These are phyloP conservation scores for Magnolia officinalis DNA, from an alignment of 164 flowering plant genomes.

Conservation along the genomic window DNA sequence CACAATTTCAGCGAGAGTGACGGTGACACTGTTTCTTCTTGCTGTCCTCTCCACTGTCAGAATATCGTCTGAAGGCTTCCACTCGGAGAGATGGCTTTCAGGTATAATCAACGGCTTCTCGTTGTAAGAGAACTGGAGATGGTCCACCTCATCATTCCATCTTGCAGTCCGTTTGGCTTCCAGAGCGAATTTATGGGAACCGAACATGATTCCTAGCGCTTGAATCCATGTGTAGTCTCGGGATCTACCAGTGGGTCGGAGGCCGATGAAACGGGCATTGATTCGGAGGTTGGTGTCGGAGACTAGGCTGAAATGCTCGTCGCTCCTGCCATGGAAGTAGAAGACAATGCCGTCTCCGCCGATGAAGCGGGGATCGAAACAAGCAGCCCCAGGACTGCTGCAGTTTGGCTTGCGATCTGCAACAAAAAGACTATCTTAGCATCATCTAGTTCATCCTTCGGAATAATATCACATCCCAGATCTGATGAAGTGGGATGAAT, in stretches of 20 bases:
- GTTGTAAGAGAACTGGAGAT: constrained; percentile 45
- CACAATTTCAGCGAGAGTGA: constrained; percentile 29
- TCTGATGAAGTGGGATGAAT: no score
- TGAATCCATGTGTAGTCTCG: constrained; percentile 82
- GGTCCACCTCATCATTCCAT: constrained; percentile 57
- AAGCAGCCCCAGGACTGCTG: constrained; percentile 64
- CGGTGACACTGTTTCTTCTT: constrained; percentile 28
- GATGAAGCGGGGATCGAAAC: constrained; percentile 70
- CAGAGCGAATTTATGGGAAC: constrained; percentile 41
- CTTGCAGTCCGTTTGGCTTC: constrained; percentile 39
- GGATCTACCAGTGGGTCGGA: constrained; percentile 48
- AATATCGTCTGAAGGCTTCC: constrained; percentile 37
- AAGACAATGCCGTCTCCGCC: constrained; percentile 72
- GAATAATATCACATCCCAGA: no score
- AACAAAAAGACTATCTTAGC: not conserved
- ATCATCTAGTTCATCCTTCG: no score
- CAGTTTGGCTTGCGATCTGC: constrained; percentile 58
- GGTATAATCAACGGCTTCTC: constrained; percentile 35
- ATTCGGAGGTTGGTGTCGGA: constrained; percentile 52
- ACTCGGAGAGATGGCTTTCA: constrained; percentile 33
- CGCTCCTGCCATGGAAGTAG: constrained; percentile 71
- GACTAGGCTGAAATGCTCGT: constrained; percentile 55
- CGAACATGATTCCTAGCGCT: constrained; percentile 63
- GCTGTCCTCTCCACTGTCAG: constrained; percentile 34
- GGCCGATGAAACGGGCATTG: constrained; percentile 47